A percentile compares a stretch with the other conserved stretches of the same genome.
phyloP scores from a whole-genome alignment of 2,329 filamentous ascomycete species.

The Albifimbria verrucaria region DNA sequence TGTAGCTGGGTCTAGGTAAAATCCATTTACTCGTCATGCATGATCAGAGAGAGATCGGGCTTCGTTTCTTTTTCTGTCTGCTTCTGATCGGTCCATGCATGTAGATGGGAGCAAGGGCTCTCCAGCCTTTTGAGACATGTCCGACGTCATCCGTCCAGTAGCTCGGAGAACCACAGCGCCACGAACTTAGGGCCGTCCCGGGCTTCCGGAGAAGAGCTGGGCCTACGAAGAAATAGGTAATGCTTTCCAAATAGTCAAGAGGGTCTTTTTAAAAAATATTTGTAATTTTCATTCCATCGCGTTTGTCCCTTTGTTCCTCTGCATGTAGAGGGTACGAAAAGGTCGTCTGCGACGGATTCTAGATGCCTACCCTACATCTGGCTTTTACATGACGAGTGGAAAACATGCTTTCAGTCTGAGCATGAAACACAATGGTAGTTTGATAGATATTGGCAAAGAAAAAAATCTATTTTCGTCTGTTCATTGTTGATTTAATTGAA shows the following conservation, averaged over 20 bases:
- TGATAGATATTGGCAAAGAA: not conserved
- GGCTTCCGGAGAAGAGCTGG: not conserved
- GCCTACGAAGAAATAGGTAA: not conserved
- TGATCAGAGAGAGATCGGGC: no score
- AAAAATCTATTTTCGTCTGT: no score
- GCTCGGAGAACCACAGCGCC: not conserved
- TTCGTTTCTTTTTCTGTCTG: no score
- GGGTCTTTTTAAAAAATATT: not conserved
- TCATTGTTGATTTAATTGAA: no score
- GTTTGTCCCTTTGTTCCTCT: not conserved
- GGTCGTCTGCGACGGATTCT: not conserved
- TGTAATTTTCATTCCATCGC: not conserved
- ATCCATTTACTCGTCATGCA: no score
- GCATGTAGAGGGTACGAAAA: not conserved
- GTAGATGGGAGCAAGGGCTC: not conserved
- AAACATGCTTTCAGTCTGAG: not conserved
- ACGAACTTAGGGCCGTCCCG: not conserved
- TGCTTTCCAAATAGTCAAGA: not conserved
- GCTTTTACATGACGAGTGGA: no score
- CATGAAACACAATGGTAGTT: not conserved
- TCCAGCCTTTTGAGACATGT: not conserved
- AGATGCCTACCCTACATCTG: not conserved
- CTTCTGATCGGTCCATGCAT: no score
- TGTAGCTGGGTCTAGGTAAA: no score
- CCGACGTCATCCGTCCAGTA: not conserved